Evolutionary conservation across 164 flowering plant species (phyloP), one percentile per base, ranked within the genome.

Genomic region (Aristolochia contorta): DNA sequence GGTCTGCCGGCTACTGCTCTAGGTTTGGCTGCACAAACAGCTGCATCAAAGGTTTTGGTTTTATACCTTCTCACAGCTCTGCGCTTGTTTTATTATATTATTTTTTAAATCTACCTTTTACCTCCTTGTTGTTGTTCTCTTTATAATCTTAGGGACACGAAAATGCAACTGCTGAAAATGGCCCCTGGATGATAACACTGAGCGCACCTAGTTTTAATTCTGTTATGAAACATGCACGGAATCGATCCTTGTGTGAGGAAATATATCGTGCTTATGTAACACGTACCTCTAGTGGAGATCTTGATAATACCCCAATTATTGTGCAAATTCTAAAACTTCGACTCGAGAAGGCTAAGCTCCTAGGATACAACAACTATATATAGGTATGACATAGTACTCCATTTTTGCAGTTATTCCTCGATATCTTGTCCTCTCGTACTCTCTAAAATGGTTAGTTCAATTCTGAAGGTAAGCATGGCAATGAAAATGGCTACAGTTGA

Each of bases 151-250:
- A 92, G 97, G 99, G 99, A 13, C 84, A 88, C 72, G 82, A 81
- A 72, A 77, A 83, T 79, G 99, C 99, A 60, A 91, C 87, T 66
- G 83, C 99, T 63, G 96, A 94, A 70, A 76, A 82, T 70, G 97
- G 99, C 18, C 99, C 97, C 30, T 94, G 99, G 99, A 45, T 94
- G 55, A 81, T 94, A 61, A 91, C 96, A 27, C 69, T 94, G 85
- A 97, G 91, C 77, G 93, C 81, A 56, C 97, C 96, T 47, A 84
- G 96, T 73, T 91, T 56, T 79, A 72, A 80, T n/a, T 68, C 99
- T 75, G 95, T 94, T 37, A 79, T 89, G 97, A 91, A 85, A 79
- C 95, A 94, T 78, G 82, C 93, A 60, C 67, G 58, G 47, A 89
- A 94, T 54, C 78, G 96, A 56, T 70, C 86, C 48, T 73, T 94